A percentile compares a stretch with the other conserved stretches of the same genome.
phyloP scores from a whole-genome alignment of 169 alveolate species.

The Perkinsus olseni region DNA sequence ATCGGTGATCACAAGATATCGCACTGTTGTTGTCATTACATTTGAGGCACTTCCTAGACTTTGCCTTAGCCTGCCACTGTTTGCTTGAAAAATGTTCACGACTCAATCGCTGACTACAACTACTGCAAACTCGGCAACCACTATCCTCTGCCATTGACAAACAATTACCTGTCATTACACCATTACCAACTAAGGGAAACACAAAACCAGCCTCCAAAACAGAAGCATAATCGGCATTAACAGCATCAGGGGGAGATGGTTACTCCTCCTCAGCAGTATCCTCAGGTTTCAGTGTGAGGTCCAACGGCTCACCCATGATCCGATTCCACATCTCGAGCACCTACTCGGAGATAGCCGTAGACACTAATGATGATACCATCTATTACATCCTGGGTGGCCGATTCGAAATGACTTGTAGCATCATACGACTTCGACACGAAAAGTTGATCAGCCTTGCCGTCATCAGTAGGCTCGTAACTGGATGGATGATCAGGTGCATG shows the following conservation, averaged over 20 bases:
- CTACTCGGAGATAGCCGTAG: neutral
- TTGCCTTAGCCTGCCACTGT: neutral
- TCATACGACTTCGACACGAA: conserved; percentile 87
- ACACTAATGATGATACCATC: neutral
- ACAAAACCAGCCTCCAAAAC: neutral
- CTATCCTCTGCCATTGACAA: neutral
- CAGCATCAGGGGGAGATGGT: neutral
- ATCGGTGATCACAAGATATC: too few species aligned
- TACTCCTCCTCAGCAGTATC: neutral
- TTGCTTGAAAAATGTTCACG: neutral
- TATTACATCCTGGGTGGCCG: conserved; percentile 89
- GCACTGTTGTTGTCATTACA: neutral
- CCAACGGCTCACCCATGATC: neutral
- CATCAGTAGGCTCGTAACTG: conserved; percentile 73
- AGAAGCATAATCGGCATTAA: neutral
- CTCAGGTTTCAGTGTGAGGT: neutral
- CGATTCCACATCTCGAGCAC: neutral
- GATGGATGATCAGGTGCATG: neutral
- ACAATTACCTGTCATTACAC: too few species aligned
- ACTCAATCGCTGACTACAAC: neutral
- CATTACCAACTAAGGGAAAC: neutral
- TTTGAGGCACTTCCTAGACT: neutral
- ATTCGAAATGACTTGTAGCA: conserved; percentile 94
- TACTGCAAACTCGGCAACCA: neutral
- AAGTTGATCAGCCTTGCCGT: conserved; percentile 71